These are phyloP conservation scores for Tetrapisispora namnaoensis DNA, from an alignment of 805 yeast genomes.

Conservation along the genomic window DNA sequence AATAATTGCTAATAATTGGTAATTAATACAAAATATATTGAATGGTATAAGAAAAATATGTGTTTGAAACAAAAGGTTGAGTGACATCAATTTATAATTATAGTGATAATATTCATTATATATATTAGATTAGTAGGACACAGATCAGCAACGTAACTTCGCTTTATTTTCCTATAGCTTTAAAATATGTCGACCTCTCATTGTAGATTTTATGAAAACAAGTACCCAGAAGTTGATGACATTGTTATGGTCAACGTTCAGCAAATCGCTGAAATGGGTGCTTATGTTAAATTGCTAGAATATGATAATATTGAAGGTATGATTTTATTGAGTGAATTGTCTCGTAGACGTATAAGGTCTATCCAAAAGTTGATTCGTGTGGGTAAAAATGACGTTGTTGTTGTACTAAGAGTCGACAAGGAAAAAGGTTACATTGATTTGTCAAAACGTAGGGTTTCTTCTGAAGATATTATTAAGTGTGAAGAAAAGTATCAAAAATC, in stretches of 20 bases:
- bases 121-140: too few species aligned
- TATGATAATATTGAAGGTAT: constrained; percentile 98
- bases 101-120: too few species aligned
- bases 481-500: constrained; percentile 96
- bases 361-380: constrained; percentile 96
- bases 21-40: too few species aligned
- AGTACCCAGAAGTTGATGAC: constrained; percentile 97
- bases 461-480: constrained; percentile 94
- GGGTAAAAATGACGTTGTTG: constrained; percentile 97
- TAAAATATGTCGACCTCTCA: constrained; percentile 65
- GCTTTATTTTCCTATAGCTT: neutral
- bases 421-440: constrained; percentile 97
- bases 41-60: too few species aligned
- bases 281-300: constrained; percentile 89
- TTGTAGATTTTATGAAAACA: constrained; percentile 96
- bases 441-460: constrained; percentile 94
- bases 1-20: too few species aligned
- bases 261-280: constrained; percentile 99
- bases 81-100: too few species aligned
- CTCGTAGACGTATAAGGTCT: constrained; percentile 97
- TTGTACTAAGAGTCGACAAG: constrained; percentile 94
- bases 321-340: constrained; percentile 90
- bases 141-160: too few species aligned
- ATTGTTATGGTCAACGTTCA: constrained; percentile 98
- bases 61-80: too few species aligned